Evolutionary conservation across 2,329 filamentous ascomycete genomes (phyloP), one percentile per base, ranked within the genome.

Genomic region (Diaporthe velutina): DNA sequence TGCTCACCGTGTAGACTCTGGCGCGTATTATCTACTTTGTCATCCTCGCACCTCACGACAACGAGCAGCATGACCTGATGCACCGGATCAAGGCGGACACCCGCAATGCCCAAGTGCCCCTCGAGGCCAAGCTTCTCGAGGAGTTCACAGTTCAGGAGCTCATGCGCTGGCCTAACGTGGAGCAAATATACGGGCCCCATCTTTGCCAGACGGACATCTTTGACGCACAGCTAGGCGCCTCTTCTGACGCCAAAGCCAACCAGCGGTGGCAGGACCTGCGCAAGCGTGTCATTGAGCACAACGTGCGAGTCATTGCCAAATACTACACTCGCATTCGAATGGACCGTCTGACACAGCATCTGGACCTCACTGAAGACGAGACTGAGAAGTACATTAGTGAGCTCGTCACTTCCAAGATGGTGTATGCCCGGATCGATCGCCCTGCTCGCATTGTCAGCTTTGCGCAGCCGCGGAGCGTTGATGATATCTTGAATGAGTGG

Each of bases 321-420:
- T 99, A 99, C 89, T 99, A 99, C 87, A 99, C 97, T 30, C 95
- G 97, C 79, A 98, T 99, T 82, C 93, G 95, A 83, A 97, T 98
- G 90, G 92, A 93, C 78, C 94, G 97, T 45, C 88, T 99, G 76
- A 98, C 95, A 10, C 90, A 97, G 84, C 91, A 99, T 40, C 91
- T 99, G 73, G 97, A 99, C 82, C 88, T 99, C 78, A 93, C 93
- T 1, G 95, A 98, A 83, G 95, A 98, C 75, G 97, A 99, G 88
- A 98, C 97, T 13, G 97, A 99, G 86, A 98, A 98, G 89, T 98
- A 98, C 87, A 98, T 99, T 81, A 98, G 95, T 83, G 95, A 99
- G 80, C 88, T 99, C 76, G 97, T 99, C 67, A 98, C 96, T 55
- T 95, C 94, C 78, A 98, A 98, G 91, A 99, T 97, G 10, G 96